These are phyloP conservation scores for Anisodus tanguticus DNA, from an alignment of 257 asterid genomes.

Conservation along the genomic window DNA sequence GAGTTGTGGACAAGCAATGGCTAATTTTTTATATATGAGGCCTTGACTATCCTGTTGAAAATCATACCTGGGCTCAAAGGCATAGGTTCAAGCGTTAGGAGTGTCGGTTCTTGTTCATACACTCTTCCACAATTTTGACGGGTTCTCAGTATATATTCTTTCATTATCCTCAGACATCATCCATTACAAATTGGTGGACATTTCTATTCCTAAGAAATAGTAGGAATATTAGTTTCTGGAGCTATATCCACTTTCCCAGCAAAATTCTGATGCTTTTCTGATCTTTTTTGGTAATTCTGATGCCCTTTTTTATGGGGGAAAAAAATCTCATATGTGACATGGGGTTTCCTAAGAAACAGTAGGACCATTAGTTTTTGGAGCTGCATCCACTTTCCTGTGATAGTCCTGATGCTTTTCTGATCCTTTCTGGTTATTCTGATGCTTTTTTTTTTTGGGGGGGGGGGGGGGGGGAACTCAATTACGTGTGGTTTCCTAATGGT, in stretches of 20 bases:
- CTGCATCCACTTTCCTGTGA: background rate
- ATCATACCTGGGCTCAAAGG: background rate
- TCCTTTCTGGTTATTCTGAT: background rate
- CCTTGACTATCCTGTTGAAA: background rate
- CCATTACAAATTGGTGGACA: background rate
- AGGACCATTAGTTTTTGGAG: background rate
- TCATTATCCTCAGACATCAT: slow-evolving; percentile 25
- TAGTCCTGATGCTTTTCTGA: background rate
- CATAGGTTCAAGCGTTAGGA: background rate
- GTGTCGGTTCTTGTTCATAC: background rate
- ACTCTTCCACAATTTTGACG: background rate
- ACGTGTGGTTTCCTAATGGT: background rate
- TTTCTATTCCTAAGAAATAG: slow-evolving; percentile 13
- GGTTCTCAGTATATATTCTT: slow-evolving; percentile 29
- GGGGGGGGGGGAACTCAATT: background rate
- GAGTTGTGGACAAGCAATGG: background rate
- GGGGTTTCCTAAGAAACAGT: slow-evolving; percentile 13
- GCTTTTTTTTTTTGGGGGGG: background rate
- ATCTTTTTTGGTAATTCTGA: slow-evolving; percentile 9
- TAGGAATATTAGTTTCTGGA: slow-evolving; percentile 20
- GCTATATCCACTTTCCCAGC: slow-evolving; percentile 23
- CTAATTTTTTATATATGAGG: background rate
- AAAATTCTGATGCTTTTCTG: background rate
- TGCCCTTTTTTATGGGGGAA: background rate
- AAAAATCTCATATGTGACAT: background rate